Conservation (phyloP, 148 eudicot species). For the Bassia scoparia region DNA sequence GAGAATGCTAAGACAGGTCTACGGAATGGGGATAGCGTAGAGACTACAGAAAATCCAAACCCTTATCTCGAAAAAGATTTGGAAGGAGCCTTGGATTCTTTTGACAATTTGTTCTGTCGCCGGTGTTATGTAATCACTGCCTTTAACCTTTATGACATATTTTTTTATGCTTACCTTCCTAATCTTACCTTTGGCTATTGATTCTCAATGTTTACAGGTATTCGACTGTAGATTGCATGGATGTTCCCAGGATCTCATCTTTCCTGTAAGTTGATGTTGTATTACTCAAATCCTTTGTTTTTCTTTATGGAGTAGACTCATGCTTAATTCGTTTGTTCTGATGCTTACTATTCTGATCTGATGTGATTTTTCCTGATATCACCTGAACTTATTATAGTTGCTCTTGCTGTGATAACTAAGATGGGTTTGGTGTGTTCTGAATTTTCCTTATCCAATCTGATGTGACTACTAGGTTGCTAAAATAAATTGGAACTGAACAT, state of each 20-base stretch:
- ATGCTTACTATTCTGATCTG: too few species aligned
- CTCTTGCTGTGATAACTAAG: too few species aligned
- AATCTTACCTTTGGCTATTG: constrained; percentile 16
- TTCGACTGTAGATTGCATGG: constrained; percentile 98
- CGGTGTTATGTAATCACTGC: constrained; percentile 75
- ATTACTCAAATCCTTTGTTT: background rate
- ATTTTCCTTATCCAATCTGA: too few species aligned
- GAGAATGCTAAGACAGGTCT: constrained; percentile 35
- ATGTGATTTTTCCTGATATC: too few species aligned
- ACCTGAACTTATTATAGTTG: too few species aligned
- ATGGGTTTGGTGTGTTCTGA: too few species aligned
- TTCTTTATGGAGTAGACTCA: background rate
- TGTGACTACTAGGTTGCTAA: too few species aligned
- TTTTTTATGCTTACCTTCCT: constrained; percentile 6
- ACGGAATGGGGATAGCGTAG: constrained; percentile 37
- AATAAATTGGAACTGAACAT: background rate
- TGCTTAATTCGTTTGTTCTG: too few species aligned
- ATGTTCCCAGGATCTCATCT: constrained; percentile 92
- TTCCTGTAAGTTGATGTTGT: constrained; percentile 62
- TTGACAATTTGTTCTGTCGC: constrained; percentile 92
- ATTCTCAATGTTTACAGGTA: constrained; percentile 53
- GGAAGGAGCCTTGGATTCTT: constrained; percentile 92
- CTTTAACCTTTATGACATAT: constrained; percentile 10
- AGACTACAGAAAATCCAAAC: constrained; percentile 34
- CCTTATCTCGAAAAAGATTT: constrained; percentile 80